A percentile compares a stretch with the other conserved stretches of the same genome.
These are phyloP conservation scores for Nothophaeocryptopus gaeumannii DNA, from an alignment of 2,329 filamentous ascomycete species.

Conservation along the genomic window DNA sequence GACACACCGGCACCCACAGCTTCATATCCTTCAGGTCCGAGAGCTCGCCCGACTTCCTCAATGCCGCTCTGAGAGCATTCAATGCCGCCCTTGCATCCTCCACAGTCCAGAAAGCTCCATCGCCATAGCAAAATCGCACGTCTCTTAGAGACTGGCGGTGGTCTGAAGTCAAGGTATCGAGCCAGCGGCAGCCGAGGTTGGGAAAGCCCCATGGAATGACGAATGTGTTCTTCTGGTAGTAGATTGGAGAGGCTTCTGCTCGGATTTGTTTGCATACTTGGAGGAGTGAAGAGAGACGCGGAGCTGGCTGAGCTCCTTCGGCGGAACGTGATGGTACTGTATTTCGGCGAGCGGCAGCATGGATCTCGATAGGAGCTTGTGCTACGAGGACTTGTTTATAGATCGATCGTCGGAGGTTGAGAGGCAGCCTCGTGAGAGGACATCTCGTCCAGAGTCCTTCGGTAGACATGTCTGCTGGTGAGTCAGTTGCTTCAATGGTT, in stretches of 20 bases:
- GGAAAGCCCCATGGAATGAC: constrained; percentile 19
- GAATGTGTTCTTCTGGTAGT: constrained; percentile 16
- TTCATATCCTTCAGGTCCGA: constrained; percentile 14
- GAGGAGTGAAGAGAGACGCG: constrained; percentile 12
- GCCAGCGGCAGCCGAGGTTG: constrained; percentile 15
- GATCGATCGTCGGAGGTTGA: constrained; percentile 13
- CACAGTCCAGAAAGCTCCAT: constrained; percentile 20
- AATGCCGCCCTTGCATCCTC: constrained; percentile 17
- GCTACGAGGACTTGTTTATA: constrained; percentile 15
- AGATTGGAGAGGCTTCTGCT: constrained; percentile 15
- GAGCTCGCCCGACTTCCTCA: constrained; percentile 11
- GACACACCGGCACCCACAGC: constrained; percentile 18
- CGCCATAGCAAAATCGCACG: constrained; percentile 21
- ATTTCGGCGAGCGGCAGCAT: constrained; percentile 10
- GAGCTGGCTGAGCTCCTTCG: not conserved
- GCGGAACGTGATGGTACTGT: constrained; percentile 7
- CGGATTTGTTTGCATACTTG: constrained; percentile 16
- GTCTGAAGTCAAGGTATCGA: constrained; percentile 14
- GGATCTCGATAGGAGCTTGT: constrained; percentile 15
- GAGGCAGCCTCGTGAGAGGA: constrained; percentile 8
- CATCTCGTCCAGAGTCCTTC: not conserved
- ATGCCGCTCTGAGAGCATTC: not conserved
- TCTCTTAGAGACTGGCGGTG: constrained; percentile 14
- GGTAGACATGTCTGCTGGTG: too few species aligned
- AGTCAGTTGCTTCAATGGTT: too few species aligned